Evolutionary conservation across 495 filamentous ascomycete genomes (phyloP).

Genomic region (Trichodelitschia bisporula): DNA sequence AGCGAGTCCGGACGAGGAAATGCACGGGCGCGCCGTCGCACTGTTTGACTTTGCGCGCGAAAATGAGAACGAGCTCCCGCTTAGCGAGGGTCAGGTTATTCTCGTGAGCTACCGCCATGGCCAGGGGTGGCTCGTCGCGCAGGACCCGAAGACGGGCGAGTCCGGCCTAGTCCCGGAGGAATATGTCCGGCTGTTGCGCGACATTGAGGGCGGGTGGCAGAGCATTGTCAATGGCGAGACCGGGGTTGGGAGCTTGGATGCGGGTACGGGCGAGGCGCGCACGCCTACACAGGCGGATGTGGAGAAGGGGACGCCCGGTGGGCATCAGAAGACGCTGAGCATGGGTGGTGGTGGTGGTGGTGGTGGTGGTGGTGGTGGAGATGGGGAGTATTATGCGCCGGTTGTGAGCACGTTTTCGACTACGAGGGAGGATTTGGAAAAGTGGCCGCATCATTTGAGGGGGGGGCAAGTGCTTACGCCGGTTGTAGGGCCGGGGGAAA

Average conservation of each 20-base stretch:
- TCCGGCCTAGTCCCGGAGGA: conserved; percentile 86
- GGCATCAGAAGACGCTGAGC: neutral
- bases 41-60: conserved; percentile 86
- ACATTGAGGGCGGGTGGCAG: conserved; percentile 48
- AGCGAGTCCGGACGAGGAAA: conserved; percentile 85
- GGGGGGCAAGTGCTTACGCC: too few relatives aligned
- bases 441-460: neutral
- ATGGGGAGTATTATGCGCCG: neutral
- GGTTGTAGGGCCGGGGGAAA: too few relatives aligned
- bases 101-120: conserved; percentile 90
- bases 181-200: conserved; percentile 78
- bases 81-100: conserved; percentile 87
- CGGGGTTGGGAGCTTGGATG: neutral
- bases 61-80: conserved; percentile 85
- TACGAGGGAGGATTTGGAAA: neutral
- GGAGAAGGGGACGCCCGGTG: neutral
- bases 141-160: conserved; percentile 80
- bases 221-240: conserved; percentile 8
- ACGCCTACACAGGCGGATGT: conserved; percentile 10
- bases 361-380: neutral
- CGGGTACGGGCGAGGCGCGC: conserved; percentile 3
- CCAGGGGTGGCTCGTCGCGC: conserved; percentile 89
- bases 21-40: conserved; percentile 91
- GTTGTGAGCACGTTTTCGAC: neutral
- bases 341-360: neutral